These are phyloP conservation scores for Dacryopinax primogenitus DNA, from an alignment of 768 basidiomycete genomes.

Conservation along the genomic window DNA sequence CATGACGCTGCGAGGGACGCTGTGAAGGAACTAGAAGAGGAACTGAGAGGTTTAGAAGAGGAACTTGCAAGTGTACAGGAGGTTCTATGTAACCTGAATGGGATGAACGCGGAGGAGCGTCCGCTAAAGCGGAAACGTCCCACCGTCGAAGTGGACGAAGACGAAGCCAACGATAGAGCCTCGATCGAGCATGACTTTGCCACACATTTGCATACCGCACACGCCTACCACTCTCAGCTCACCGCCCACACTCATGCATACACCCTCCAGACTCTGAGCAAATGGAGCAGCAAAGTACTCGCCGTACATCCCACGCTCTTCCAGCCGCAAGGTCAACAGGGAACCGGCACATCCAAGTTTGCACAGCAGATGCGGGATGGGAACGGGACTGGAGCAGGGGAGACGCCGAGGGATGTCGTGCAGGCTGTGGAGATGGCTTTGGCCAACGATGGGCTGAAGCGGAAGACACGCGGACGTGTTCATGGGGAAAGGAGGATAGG, in stretches of 20 bases:
- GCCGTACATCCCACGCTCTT: constrained; percentile 61
- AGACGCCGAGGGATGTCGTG: constrained; percentile 16
- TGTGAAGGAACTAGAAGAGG: constrained; percentile 25
- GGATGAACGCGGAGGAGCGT: neutral
- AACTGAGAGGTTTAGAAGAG: constrained; percentile 35
- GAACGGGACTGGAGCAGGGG: neutral
- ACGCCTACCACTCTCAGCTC: constrained; percentile 11
- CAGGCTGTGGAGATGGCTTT: constrained; percentile 20
- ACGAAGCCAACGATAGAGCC: too few relatives aligned
- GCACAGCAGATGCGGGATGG: constrained; percentile 34
- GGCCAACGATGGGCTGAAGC: constrained; percentile 26
- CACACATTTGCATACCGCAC: neutral
- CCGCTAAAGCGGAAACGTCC: constrained; percentile 16
- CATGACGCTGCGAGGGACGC: neutral
- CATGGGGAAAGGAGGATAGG: too few relatives aligned
- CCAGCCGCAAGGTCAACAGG: neutral
- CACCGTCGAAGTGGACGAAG: neutral
- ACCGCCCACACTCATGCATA: constrained; percentile 47
- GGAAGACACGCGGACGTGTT: constrained; percentile 38
- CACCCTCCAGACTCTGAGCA: constrained; percentile 63
- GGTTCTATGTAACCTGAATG: neutral
- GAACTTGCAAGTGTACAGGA: constrained; percentile 30
- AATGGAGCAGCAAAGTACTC: constrained; percentile 95
- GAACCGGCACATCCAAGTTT: constrained; percentile 7
- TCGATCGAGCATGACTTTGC: constrained; percentile 33